These are phyloP conservation scores for Scortechinia acanthostroma DNA, from an alignment of 2,329 filamentous ascomycete genomes.

Conservation along the genomic window DNA sequence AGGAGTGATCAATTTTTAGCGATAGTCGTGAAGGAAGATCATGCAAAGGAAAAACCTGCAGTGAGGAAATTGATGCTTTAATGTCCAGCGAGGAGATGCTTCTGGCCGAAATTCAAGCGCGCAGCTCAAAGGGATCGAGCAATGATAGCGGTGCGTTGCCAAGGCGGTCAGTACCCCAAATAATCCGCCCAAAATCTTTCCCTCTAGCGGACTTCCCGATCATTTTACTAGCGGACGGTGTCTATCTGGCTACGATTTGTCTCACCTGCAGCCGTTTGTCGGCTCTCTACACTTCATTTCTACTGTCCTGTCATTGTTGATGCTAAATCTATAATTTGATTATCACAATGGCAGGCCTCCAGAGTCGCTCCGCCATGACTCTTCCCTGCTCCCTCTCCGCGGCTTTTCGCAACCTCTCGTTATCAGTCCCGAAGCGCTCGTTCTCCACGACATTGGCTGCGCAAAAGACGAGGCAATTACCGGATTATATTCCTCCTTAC, in stretches of 20 bases:
- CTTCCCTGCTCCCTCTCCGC: slow-evolving; percentile 21
- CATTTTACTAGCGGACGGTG: slow-evolving; percentile 5
- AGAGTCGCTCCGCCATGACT: slow-evolving; percentile 16
- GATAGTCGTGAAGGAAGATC: too few relatives aligned
- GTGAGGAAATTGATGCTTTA: neutral
- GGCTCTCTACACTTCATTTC: neutral
- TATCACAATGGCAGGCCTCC: slow-evolving; percentile 16
- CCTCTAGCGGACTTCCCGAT: slow-evolving; percentile 4
- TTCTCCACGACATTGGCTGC: slow-evolving; percentile 23
- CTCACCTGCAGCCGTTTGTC: neutral
- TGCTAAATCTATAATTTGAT: too few relatives aligned
- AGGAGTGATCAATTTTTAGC: too few relatives aligned
- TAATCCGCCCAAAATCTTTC: slow-evolving; percentile 13
- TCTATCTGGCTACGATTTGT: neutral
- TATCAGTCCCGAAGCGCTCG: slow-evolving; percentile 19
- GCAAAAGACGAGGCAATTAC: slow-evolving; percentile 18
- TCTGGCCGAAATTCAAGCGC: neutral
- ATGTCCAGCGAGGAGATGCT: too few relatives aligned
- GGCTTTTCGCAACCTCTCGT: slow-evolving; percentile 25
- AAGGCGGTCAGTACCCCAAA: neutral
- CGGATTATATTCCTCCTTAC: slow-evolving; percentile 30
- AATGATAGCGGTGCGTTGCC: neutral
- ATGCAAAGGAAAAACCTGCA: neutral
- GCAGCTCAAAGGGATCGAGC: neutral
- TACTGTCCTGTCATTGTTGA: neutral